Conservation (phyloP, 495 filamentous ascomycete species). For the Aspergillus steynii region DNA sequence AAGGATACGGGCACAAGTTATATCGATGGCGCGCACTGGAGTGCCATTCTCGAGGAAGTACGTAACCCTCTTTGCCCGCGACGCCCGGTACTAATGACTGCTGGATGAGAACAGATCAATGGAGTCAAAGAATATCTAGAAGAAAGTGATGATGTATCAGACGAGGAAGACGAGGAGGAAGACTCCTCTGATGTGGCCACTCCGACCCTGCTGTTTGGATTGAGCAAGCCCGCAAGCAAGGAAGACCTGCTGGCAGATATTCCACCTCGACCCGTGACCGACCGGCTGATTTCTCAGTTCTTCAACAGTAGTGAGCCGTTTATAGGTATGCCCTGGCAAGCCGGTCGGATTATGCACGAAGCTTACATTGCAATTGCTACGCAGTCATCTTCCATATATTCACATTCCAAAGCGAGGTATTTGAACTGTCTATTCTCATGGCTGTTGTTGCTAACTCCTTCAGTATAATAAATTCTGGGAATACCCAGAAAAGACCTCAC, state of each 20-base stretch:
- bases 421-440: neutral
- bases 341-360: neutral
- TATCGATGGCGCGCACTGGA: conserved; percentile 52
- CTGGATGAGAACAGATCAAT: conserved; percentile 32
- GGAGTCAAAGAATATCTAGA: conserved; percentile 19
- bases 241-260: conserved; percentile 43
- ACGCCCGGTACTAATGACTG: conserved; percentile 9
- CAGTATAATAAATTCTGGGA: conserved; percentile 42
- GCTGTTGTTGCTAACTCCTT: neutral
- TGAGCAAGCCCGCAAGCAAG: conserved; percentile 28
- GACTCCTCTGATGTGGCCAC: conserved; percentile 23
- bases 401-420: conserved; percentile 20
- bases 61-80: conserved; percentile 20
- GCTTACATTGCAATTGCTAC: neutral
- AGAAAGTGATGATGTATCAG: conserved; percentile 25
- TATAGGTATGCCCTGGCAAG: conserved; percentile 27
- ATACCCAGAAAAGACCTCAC: conserved; percentile 29
- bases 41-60: conserved; percentile 53
- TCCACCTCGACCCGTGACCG: conserved; percentile 40
- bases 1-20: conserved; percentile 45
- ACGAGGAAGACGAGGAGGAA: conserved; percentile 27
- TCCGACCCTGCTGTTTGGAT: conserved; percentile 45
- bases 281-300: conserved; percentile 47
- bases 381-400: conserved; percentile 18
- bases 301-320: conserved; percentile 45